Evolutionary conservation across 2,329 filamentous ascomycete species (phyloP), one percentile per base, ranked within the genome.

Genomic region (Arthrobotrys pseudoclavata): DNA sequence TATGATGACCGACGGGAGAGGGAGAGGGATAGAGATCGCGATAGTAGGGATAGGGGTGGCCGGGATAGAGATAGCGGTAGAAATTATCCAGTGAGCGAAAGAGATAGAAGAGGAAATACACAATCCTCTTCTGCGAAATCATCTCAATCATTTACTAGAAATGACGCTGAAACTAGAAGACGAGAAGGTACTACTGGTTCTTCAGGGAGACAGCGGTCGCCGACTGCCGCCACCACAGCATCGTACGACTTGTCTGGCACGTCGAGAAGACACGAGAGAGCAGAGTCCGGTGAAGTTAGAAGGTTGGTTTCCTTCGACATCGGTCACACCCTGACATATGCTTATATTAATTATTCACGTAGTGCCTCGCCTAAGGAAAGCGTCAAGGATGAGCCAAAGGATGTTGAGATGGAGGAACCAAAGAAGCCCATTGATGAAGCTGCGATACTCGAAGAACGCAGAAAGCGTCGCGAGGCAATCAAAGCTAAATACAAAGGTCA

Each of bases 391-490:
- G 75, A 79, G 66, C 48, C 74, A 68, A 79, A 82, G 80, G 82
- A 83, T 79, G 20, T 53, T 57, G 74, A 71, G 34, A 79, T 82
- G 79, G 83, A 85, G 74, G 86, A 88, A 78, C 86, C 84, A 80
- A 85, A 87, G 78, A 87, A 89, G 80, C 86, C 88, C n/a, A 83
- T 93, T 80, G 91, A 96, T 83, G 92, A 96, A 85, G 92, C 91
- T 79, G 90, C 92, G 80, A 87, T 95, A 82, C 92, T 97, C 81
- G 92, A 96, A 83, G 91, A 93, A 81, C 91, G 94, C 69, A 91
- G 94, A 29, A 93, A 91, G 82, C 89, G 92, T 74, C 91, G 94
- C 80, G 92, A 96, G 85, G 92, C 93, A 79, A 91, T 97, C 79
- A 89, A 93, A 82, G 91, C 92, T 83, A 96, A 94, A 85, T 91